Evolutionary conservation across 2,329 filamentous ascomycete genomes (phyloP), one percentile per base, ranked within the genome.

Genomic region (Thielaviopsis ethacetica): DNA sequence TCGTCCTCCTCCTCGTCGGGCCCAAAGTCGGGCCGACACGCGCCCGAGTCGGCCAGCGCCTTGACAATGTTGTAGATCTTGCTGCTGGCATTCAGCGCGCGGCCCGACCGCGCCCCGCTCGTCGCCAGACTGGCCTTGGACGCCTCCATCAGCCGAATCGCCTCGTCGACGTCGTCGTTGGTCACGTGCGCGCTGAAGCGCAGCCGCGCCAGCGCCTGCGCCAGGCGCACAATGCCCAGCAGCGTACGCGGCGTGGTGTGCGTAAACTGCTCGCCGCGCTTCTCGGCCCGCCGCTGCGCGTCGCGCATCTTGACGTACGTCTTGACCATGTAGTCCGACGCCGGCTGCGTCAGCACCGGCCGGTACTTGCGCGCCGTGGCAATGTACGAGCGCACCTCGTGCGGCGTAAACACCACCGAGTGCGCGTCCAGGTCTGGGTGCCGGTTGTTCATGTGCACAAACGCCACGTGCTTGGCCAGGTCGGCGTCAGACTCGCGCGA

Each of bases 41-140:
- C 89, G 60, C 91, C 91, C 57, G 83, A 85, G 66, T 95, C 91
- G 53, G 88, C 85, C 73, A 97, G 84, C 5, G 81, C 82, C 69
- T 91, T 87, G 72, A 98, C 88, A 64, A 98, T 81, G 70, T 95
- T 93, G 73, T 95, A 97, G 66, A 98, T 97, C 71, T 88, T 88
- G 70, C 84, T 91, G 72, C 82, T 91, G 27, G 89, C 84, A 57
- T 88, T 95, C 65, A 86, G 81, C 65, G 87, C 85, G 60, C 84
- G 80, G 65, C 87, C 84, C 60, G 83, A 80, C 55, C 82, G 75
- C 57, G 76, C 74, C 54, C 76, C 70, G 67, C 68, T 79, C 56
- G 74, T 76, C 67, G 91, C 86, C 66, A 98, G 74, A 64, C 84
- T 91, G 62, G 94, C 88, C 73, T 97, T 97, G 71, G 88, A 93